Base-by-base conservation (phyloP, 441 rosid genomes). In the Syzygium syzygioides region DNA sequence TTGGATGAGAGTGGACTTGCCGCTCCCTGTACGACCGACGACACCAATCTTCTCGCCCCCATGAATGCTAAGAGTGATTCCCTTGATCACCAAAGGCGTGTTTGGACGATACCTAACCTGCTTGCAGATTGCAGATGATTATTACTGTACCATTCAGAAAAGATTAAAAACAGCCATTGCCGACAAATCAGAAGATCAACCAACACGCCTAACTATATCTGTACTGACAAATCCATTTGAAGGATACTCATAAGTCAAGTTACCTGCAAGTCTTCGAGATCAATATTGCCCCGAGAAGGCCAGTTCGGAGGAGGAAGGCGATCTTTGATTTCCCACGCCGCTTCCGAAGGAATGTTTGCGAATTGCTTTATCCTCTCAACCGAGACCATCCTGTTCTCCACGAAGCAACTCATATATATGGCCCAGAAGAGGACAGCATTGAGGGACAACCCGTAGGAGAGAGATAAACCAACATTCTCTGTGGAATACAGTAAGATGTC, bases 11-110 rank as follows among this genome's bases (percentile, higher is more conserved):
- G 99, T 97, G 41, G 99, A 96, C 90, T 97, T 97, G 86, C 99
- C 99, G 68, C 99, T 95, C 87, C 99, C 99, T 5, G 99, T 97
- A 79, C 99, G 96, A 55, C 99, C 99, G 76, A 97, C 99, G 45
- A 97, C 93, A 86, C 99, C 99, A 37, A 97, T 91, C 93, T 97
- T 97, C 88, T 97, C 98, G 53, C 99, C 99, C 28, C 98, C 99
- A 23, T 90, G 87, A 90, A 97, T 97, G 93, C 94, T 95, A 86
- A 97, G 93, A 41, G 94, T 92, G 62, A 97, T 93, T 84, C 99
- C 99, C 91, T 94, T 96, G 85, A 97, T 94, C 62, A 97, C 98
- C 57, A 97, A 91, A 71, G 99, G 99, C 41, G 98, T 95, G 93
- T 93, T 96, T 55, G 97, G 98, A 64, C 98, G 95, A 87, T 97